Evolutionary conservation across 2,329 filamentous ascomycete genomes (phyloP).

Genomic region (Trichothecium roseum): DNA sequence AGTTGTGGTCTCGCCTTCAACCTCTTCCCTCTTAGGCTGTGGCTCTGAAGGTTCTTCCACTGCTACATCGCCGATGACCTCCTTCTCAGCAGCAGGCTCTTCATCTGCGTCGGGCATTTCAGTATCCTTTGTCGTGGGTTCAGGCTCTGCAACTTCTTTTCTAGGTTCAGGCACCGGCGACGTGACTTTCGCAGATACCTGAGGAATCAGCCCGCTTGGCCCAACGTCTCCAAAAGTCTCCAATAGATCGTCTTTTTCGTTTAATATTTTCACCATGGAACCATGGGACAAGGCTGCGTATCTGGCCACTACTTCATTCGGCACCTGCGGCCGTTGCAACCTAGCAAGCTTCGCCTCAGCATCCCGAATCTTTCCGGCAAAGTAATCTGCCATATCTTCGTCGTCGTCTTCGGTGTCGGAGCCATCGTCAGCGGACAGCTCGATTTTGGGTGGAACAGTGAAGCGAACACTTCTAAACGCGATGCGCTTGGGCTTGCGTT

Average conservation of each 20-base stretch:
- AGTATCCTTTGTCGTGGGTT: slow-evolving; percentile 4
- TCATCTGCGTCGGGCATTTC: neutral
- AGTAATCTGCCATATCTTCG: slow-evolving; percentile 47
- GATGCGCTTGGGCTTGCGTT: slow-evolving; percentile 16
- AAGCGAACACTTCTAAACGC: slow-evolving; percentile 24
- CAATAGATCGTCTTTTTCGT: slow-evolving; percentile 30
- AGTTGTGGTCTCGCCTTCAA: slow-evolving; percentile 3
- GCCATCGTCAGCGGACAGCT: slow-evolving; percentile 12
- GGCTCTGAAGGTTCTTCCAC: neutral
- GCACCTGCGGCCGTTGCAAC: slow-evolving; percentile 29
- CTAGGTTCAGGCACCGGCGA: no score
- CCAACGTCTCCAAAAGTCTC: slow-evolving; percentile 23
- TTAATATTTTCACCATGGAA: slow-evolving; percentile 35
- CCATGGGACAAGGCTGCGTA: slow-evolving; percentile 38
- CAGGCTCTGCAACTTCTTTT: no score
- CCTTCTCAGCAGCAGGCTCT: neutral
- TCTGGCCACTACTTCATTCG: slow-evolving; percentile 30
- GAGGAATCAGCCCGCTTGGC: no score
- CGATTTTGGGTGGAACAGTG: slow-evolving; percentile 26
- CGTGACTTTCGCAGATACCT: no score
- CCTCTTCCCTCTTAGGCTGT: slow-evolving; percentile 8
- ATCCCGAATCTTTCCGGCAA: slow-evolving; percentile 41
- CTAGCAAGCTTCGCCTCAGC: slow-evolving; percentile 37
- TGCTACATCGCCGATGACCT: neutral
- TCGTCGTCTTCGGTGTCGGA: slow-evolving; percentile 47